These are phyloP conservation scores for Barnettozyma sucrosica DNA, from an alignment of 805 yeast species.

Conservation along the genomic window DNA sequence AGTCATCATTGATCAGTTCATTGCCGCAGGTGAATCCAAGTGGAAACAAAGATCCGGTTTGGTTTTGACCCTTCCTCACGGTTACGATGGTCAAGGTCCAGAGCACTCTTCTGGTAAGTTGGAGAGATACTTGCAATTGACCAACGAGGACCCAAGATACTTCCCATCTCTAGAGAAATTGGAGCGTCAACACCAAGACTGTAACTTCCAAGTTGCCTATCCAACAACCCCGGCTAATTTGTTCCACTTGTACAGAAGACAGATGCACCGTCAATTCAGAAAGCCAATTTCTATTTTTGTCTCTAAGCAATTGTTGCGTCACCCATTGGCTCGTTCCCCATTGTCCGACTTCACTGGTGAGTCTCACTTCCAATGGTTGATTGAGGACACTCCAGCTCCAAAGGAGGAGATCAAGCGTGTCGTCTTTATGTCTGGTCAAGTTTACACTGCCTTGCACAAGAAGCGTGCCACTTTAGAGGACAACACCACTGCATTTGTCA, in stretches of 20 bases:
- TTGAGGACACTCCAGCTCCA: conserved; percentile 76
- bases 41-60: conserved; percentile 99
- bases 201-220: conserved; percentile 96
- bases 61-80: conserved; percentile 94
- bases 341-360: conserved; percentile 85
- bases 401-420: conserved; percentile 85
- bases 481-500: conserved; percentile 81
- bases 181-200: conserved; percentile 97
- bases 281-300: conserved; percentile 82
- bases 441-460: conserved; percentile 86
- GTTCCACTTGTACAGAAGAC: conserved; percentile 97
- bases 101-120: conserved; percentile 98
- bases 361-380: conserved; percentile 90
- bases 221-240: conserved; percentile 96
- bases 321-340: conserved; percentile 90
- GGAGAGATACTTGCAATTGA: conserved; percentile 92
- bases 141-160: conserved; percentile 91
- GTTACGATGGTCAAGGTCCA: conserved; percentile 99
- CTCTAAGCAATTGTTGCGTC: conserved; percentile 92
- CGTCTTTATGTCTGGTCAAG: conserved; percentile 88
- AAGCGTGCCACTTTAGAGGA: conserved; percentile 73
- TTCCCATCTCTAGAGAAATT: conserved; percentile 89
- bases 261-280: conserved; percentile 98
- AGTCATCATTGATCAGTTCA: conserved; percentile 93
- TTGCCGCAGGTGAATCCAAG: conserved; percentile 94